These are phyloP conservation scores for Candida hungchunana DNA, from an alignment of 805 yeast genomes.

Conservation along the genomic window DNA sequence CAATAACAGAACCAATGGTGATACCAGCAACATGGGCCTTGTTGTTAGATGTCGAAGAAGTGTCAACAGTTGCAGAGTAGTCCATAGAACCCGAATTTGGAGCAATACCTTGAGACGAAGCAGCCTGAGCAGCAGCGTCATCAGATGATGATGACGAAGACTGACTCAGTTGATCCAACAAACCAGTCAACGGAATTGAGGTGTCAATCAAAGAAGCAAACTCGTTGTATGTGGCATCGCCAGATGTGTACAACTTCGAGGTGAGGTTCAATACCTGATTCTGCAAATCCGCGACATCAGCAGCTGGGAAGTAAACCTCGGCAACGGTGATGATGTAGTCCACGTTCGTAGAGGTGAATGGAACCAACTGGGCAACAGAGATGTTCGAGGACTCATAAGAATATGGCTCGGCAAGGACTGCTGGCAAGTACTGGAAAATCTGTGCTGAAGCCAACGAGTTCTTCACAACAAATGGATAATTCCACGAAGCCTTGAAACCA, in stretches of 20 bases:
- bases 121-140: slow-evolving; percentile 9
- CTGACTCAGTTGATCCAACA: slow-evolving; percentile 20
- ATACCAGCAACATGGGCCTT: slow-evolving; percentile 63
- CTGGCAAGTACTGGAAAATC: slow-evolving; percentile 81
- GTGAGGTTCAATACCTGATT: slow-evolving; percentile 41
- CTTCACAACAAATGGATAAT: slow-evolving; percentile 77
- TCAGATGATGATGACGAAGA: slow-evolving; percentile 13
- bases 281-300: slow-evolving; percentile 45
- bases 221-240: slow-evolving; percentile 48
- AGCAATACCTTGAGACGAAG: slow-evolving; percentile 10
- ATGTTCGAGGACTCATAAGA: slow-evolving; percentile 38
- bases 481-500: slow-evolving; percentile 75
- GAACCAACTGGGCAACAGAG: slow-evolving; percentile 66
- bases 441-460: slow-evolving; percentile 78
- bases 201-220: slow-evolving; percentile 72
- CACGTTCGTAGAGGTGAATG: slow-evolving; percentile 54
- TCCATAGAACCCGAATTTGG: slow-evolving; percentile 29
- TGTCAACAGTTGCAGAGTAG: slow-evolving; percentile 23
- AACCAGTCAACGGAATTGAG: slow-evolving; percentile 53
- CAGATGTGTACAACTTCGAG: slow-evolving; percentile 61
- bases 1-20: slow-evolving; percentile 78
- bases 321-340: slow-evolving; percentile 84
- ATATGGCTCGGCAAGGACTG: slow-evolving; percentile 62
- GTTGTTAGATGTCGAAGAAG: slow-evolving; percentile 1
- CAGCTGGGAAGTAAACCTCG: slow-evolving; percentile 72